A percentile compares a stretch with the other conserved stretches of the same genome.
These are phyloP conservation scores for Mesembryanthemum crystallinum DNA, from an alignment of 148 eudicot species.

Conservation along the genomic window DNA sequence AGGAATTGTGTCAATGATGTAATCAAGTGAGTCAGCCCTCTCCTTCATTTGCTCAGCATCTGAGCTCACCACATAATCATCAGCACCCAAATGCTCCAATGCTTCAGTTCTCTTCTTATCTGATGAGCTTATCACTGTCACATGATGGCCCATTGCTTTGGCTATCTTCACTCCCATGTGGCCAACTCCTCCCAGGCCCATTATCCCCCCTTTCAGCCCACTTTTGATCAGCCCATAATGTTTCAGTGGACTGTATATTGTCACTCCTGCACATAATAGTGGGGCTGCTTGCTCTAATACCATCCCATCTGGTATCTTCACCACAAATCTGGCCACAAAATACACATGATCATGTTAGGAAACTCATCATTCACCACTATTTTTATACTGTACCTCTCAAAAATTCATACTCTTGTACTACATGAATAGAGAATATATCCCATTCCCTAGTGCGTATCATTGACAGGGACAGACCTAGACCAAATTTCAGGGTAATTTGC, in stretches of 20 bases:
- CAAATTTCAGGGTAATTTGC: no score
- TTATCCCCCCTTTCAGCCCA: slow-evolving; percentile 76
- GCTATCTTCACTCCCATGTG: slow-evolving; percentile 98
- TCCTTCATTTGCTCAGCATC: slow-evolving; percentile 23
- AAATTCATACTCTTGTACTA: no score
- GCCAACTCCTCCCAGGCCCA: slow-evolving; percentile 97
- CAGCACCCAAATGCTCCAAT: slow-evolving; percentile 72
- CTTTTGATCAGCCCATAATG: slow-evolving; percentile 66
- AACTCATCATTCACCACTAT: no score
- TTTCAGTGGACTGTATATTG: slow-evolving; percentile 86
- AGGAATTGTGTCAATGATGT: slow-evolving; percentile 82
- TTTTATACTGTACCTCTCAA: no score
- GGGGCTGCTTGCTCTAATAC: slow-evolving; percentile 90
- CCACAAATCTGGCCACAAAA: slow-evolving; percentile 54
- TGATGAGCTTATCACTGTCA: slow-evolving; percentile 85
- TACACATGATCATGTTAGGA: no score
- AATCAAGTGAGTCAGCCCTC: slow-evolving; percentile 32
- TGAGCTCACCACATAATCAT: slow-evolving; percentile 55
- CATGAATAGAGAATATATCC: no score
- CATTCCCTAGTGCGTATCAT: no score
- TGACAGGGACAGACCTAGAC: no score
- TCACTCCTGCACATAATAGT: slow-evolving; percentile 87
- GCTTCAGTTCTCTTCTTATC: slow-evolving; percentile 81
- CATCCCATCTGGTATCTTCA: slow-evolving; percentile 90
- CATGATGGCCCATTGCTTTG: slow-evolving; percentile 95